These are phyloP conservation scores for Neurospora sp. DNA, from an alignment of 495 filamentous ascomycete species.

Conservation along the genomic window DNA sequence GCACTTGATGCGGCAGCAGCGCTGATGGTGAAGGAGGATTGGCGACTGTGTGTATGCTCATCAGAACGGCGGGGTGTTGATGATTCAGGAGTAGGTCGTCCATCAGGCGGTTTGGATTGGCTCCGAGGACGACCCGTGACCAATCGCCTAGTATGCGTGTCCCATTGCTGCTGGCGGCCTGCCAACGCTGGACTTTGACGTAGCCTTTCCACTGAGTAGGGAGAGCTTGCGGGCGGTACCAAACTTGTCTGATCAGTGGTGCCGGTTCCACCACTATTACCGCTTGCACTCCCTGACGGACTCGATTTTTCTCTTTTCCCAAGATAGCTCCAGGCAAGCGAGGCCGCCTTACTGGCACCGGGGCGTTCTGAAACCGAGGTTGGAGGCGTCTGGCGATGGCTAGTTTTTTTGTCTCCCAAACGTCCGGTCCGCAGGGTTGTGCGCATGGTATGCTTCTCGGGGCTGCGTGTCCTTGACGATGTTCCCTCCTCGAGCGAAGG, in stretches of 20 bases:
- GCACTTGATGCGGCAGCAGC: conserved; percentile 35
- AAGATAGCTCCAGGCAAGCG: conserved; percentile 66
- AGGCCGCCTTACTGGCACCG: conserved; percentile 75
- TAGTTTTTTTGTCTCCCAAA: conserved; percentile 50
- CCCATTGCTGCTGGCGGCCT: conserved; percentile 23
- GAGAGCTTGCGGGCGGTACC: conserved; percentile 10
- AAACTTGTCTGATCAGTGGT: conserved; percentile 3
- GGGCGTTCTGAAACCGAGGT: conserved; percentile 26
- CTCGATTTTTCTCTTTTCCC: conserved; percentile 12
- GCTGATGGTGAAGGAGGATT: conserved; percentile 32
- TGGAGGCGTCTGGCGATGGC: conserved; percentile 26
- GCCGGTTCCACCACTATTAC: not conserved
- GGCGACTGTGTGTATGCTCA: conserved; percentile 13
- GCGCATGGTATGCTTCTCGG: conserved; percentile 75
- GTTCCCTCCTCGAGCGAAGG: conserved; percentile 26
- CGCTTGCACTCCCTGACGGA: conserved; percentile 4
- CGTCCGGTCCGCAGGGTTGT: conserved; percentile 64
- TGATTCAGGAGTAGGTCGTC: conserved; percentile 15
- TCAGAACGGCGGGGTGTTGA: conserved; percentile 12
- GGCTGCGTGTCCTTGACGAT: conserved; percentile 58
- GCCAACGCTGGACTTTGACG: conserved; percentile 19
- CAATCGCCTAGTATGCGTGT: conserved; percentile 35
- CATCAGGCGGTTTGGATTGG: conserved; percentile 11
- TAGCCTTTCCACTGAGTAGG: conserved; percentile 13
- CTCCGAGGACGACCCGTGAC: conserved; percentile 19